These are phyloP conservation scores for Yamadazyma diospyri DNA, from an alignment of 1,139 yeast genomes.

Conservation along the genomic window DNA sequence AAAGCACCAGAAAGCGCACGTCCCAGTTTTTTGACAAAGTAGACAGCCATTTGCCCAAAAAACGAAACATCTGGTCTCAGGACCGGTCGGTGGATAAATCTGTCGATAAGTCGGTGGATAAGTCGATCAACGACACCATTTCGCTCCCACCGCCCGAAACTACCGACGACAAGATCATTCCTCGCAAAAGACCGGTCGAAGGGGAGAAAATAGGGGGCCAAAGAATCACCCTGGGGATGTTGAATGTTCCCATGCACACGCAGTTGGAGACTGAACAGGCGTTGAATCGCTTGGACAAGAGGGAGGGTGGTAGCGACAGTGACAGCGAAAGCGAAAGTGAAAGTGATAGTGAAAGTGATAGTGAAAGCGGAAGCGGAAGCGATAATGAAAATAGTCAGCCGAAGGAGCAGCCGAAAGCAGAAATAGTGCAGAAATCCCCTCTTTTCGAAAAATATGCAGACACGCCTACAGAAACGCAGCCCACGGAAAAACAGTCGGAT, in stretches of 20 bases:
- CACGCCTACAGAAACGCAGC: too few relatives aligned
- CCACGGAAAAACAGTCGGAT: too few relatives aligned
- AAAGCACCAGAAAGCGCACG: conserved; percentile 20
- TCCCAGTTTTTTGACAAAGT: conserved; percentile 27
- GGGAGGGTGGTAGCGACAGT: background rate
- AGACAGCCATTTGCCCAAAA: conserved; percentile 27
- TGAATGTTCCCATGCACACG: conserved; percentile 32
- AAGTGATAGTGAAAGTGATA: background rate
- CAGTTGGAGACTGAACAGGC: conserved; percentile 21
- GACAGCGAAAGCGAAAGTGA: background rate
- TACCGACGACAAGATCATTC: conserved; percentile 21
- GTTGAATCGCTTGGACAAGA: conserved; percentile 9
- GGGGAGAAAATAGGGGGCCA: conserved; percentile 10
- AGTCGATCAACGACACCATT: conserved; percentile 13
- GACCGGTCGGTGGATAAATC: background rate
- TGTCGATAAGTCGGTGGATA: background rate
- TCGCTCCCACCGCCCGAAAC: conserved; percentile 37
- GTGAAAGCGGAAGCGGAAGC: background rate
- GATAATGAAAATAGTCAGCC: background rate
- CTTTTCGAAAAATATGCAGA: too few relatives aligned
- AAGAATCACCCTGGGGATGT: conserved; percentile 69
- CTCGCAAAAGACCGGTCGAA: conserved; percentile 19
- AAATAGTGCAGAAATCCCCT: background rate
- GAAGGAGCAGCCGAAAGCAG: background rate
- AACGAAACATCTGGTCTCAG: background rate